A percentile compares a stretch with the other conserved stretches of the same genome.
Conservation (phyloP, 208 protist genomes). For the Trypanosoma mega region DNA sequence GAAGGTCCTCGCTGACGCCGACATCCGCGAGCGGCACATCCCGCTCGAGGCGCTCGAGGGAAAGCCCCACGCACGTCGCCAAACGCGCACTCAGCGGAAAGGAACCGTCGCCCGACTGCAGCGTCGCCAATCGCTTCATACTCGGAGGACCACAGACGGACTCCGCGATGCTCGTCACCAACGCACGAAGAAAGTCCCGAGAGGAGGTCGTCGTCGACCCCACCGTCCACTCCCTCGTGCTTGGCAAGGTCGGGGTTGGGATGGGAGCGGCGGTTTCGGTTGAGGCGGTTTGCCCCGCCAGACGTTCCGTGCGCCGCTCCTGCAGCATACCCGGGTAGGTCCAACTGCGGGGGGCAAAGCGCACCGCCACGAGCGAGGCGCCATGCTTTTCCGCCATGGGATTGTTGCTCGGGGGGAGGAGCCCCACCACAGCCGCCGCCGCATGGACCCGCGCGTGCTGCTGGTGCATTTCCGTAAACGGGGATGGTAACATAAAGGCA, state of each 20-base stretch:
- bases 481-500: conserved; percentile 40
- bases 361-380: conserved; percentile 1
- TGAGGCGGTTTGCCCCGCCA: too few species aligned
- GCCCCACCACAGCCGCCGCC: neutral
- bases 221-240: too few species aligned
- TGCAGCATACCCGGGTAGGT: conserved; percentile 18
- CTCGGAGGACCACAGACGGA: conserved; percentile 17
- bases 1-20: conserved; percentile 14
- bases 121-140: conserved; percentile 29
- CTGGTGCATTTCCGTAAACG: conserved; percentile 57
- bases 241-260: too few species aligned
- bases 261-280: too few species aligned
- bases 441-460: neutral
- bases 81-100: conserved; percentile 35
- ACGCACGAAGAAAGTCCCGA: conserved; percentile 29
- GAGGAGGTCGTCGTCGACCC: too few species aligned
- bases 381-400: neutral
- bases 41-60: conserved; percentile 20
- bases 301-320: conserved; percentile 2
- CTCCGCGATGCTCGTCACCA: conserved; percentile 34
- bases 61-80: conserved; percentile 21
- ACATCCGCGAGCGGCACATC: conserved; percentile 16
- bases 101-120: conserved; percentile 43
- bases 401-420: neutral
- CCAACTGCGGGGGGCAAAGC: neutral